phyloP scores from a whole-genome alignment of 2,329 filamentous ascomycete genomes.

The Gaeumannomyces tritici region DNA sequence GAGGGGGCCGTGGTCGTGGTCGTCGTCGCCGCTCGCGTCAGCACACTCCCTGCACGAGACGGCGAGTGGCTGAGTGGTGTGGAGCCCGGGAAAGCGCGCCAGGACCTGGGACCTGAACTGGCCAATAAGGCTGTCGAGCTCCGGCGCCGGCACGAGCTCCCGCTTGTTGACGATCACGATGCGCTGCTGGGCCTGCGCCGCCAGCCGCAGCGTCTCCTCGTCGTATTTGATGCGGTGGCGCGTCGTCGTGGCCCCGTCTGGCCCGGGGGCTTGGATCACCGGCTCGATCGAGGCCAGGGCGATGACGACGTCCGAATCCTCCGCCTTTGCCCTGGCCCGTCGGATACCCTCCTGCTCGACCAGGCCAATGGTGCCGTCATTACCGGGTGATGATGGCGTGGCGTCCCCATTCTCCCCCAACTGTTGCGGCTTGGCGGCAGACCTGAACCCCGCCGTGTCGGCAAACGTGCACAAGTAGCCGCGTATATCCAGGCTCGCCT shows the following conservation, averaged over 20 bases:
- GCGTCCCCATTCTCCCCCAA: not conserved
- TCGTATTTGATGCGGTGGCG: conserved; percentile 39
- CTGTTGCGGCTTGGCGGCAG: conserved; percentile 13
- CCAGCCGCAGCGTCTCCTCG: conserved; percentile 43
- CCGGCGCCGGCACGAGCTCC: conserved; percentile 31
- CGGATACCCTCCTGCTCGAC: conserved; percentile 88
- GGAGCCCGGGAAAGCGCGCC: conserved; percentile 28
- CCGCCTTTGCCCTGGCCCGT: conserved; percentile 70
- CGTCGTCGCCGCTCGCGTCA: conserved; percentile 1
- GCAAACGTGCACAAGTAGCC: conserved; percentile 92
- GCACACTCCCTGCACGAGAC: conserved; percentile 60
- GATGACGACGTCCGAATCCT: conserved; percentile 77
- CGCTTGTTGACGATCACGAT: conserved; percentile 55
- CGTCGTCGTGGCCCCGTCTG: conserved; percentile 11
- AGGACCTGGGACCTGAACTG: conserved; percentile 23
- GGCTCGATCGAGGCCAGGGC: conserved; percentile 68
- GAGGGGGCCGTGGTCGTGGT: no score
- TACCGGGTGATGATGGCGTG: not conserved
- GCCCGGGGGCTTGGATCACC: conserved; percentile 10
- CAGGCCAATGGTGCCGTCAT: conserved; percentile 46
- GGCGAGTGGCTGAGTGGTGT: conserved; percentile 31
- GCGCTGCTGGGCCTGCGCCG: conserved; percentile 33
- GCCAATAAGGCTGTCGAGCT: conserved; percentile 26
- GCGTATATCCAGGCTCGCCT: conserved; percentile 79
- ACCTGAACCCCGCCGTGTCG: conserved; percentile 83